These are phyloP conservation scores for Diplocarpon mali DNA, from an alignment of 2,329 filamentous ascomycete genomes.

Conservation along the genomic window DNA sequence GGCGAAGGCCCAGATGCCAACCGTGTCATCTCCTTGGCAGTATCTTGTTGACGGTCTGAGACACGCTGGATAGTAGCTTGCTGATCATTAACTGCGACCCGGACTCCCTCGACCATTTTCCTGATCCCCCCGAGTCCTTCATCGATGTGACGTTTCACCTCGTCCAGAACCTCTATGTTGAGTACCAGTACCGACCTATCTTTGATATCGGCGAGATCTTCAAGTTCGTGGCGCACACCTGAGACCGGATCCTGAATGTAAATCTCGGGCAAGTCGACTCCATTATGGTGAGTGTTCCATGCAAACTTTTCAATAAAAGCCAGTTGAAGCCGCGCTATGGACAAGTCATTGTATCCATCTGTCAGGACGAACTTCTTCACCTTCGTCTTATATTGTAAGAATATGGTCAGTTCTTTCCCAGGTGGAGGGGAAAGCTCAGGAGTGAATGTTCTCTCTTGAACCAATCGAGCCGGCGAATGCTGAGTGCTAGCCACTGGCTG, in stretches of 20 bases:
- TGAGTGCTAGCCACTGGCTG: background rate
- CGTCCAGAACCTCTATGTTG: slow-evolving; percentile 86
- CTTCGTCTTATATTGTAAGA: slow-evolving; percentile 91
- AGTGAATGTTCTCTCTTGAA: slow-evolving; percentile 41
- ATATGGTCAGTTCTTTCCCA: slow-evolving; percentile 83
- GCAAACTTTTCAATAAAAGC: slow-evolving; percentile 99
- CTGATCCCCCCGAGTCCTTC: slow-evolving; percentile 76
- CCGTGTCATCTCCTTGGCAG: slow-evolving; percentile 72
- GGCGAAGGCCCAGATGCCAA: slow-evolving; percentile 19
- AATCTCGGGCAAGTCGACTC: slow-evolving; percentile 86
- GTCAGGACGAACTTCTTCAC: slow-evolving; percentile 91
- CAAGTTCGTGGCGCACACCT: slow-evolving; percentile 90
- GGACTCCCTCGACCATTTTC: slow-evolving; percentile 75
- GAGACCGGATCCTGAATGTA: slow-evolving; percentile 96
- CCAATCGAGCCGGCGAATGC: slow-evolving; percentile 31
- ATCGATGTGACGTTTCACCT: slow-evolving; percentile 93
- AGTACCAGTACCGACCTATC: slow-evolving; percentile 90
- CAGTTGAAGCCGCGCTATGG: slow-evolving; percentile 77
- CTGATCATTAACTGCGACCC: slow-evolving; percentile 74
- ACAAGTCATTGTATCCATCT: slow-evolving; percentile 74
- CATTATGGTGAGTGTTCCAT: slow-evolving; percentile 95
- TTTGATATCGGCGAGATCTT: slow-evolving; percentile 87
- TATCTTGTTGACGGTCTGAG: slow-evolving; percentile 81
- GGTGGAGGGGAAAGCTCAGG: slow-evolving; percentile 57
- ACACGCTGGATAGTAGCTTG: slow-evolving; percentile 72